Evolutionary conservation across 2,329 filamentous ascomycete genomes (phyloP).

Genomic region (Botrytis sinoallii): DNA sequence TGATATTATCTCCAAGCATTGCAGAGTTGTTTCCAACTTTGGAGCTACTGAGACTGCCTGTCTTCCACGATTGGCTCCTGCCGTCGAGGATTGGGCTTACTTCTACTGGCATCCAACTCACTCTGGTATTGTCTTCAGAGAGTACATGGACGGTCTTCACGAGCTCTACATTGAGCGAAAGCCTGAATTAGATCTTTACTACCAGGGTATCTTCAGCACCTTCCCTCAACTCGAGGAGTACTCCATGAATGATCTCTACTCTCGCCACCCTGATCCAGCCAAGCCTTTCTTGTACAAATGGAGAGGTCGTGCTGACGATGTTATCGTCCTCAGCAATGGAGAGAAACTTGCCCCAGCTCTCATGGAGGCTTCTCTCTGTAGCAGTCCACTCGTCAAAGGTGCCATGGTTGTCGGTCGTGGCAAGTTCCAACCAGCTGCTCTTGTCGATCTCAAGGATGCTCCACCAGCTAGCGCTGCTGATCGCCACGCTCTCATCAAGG

Average conservation of each 20-base stretch:
- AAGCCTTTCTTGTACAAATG: conserved; percentile 24
- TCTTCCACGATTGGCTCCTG: conserved; percentile 22
- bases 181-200: conserved; percentile 22
- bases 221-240: conserved; percentile 25
- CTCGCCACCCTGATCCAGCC: conserved; percentile 23
- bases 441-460: conserved; percentile 22
- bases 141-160: conserved; percentile 23
- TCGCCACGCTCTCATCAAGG: conserved; percentile 24
- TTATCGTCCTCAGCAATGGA: conserved; percentile 38
- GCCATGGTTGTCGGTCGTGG: conserved; percentile 40
- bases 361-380: conserved; percentile 41
- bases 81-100: conserved; percentile 30
- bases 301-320: conserved; percentile 24
- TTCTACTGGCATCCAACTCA: conserved; percentile 29
- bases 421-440: conserved; percentile 22
- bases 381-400: conserved; percentile 37
- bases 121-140: conserved; percentile 22
- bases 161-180: conserved; percentile 22
- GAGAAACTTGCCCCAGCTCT: conserved; percentile 45
- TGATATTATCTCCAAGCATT: conserved; percentile 23
- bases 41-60: conserved; percentile 30
- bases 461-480: conserved; percentile 12
- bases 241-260: conserved; percentile 26
- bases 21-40: conserved; percentile 24
- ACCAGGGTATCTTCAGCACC: conserved; percentile 23